Percentiles rank a stretch among this genome's conserved stretches.
phyloP scores from a whole-genome alignment of 768 basidiomycete species.

The Lactarius psammicola region DNA sequence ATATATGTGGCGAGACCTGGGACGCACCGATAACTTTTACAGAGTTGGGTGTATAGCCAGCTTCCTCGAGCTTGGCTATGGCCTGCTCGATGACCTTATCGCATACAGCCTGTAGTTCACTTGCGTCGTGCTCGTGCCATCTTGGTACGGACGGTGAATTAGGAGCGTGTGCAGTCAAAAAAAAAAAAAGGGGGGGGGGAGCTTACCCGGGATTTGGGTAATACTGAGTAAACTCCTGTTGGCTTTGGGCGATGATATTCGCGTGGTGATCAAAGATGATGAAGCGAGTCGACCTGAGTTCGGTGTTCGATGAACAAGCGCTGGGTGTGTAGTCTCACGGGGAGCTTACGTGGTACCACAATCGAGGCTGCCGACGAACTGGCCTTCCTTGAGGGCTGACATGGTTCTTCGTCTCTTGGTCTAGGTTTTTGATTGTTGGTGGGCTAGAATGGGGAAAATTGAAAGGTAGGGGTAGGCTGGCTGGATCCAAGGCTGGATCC shows the following conservation, averaged over 20 bases:
- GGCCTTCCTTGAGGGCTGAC: slow-evolving; percentile 53
- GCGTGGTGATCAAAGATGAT: slow-evolving; percentile 88
- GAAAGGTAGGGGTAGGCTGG: neutral
- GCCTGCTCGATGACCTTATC: slow-evolving; percentile 74
- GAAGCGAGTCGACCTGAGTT: slow-evolving; percentile 78
- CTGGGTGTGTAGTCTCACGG: neutral
- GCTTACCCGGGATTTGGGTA: slow-evolving; percentile 79
- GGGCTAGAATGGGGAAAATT: neutral
- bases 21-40: slow-evolving; percentile 87
- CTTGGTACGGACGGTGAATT: slow-evolving; percentile 38
- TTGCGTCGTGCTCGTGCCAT: slow-evolving; percentile 95
- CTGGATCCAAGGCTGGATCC: neutral
- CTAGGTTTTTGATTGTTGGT: neutral
- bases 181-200: neutral
- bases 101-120: slow-evolving; percentile 74
- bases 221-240: slow-evolving; percentile 92
- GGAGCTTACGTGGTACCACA: slow-evolving; percentile 87
- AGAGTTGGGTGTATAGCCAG: slow-evolving; percentile 76
- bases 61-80: slow-evolving; percentile 63
- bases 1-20: neutral
- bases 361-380: slow-evolving; percentile 90
- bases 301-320: slow-evolving; percentile 10
- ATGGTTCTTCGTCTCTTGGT: slow-evolving; percentile 26
- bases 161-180: neutral
- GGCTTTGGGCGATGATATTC: slow-evolving; percentile 83